Evolutionary conservation across 768 basidiomycete species (phyloP).

Genomic region (Russula brevipes): DNA sequence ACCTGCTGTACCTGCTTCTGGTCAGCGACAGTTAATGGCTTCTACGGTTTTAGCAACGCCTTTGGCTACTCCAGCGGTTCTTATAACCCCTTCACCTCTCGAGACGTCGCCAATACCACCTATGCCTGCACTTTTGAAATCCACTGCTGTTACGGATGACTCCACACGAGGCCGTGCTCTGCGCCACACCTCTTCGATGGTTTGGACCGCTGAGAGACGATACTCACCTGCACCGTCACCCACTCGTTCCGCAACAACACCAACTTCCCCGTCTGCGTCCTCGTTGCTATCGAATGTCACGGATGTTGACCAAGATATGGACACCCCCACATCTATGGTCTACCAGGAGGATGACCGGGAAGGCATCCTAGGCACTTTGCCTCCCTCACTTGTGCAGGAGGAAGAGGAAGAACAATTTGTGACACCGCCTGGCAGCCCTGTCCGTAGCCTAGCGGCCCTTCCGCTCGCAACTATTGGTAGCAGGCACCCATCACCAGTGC

Average conservation of each 20-base stretch:
- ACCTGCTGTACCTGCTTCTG: background rate
- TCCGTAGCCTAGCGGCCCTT: conserved; percentile 7
- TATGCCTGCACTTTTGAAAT: background rate
- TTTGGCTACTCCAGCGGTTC: background rate
- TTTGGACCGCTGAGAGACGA: conserved; percentile 10
- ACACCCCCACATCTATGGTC: background rate
- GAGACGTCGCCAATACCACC: background rate
- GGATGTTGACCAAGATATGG: background rate
- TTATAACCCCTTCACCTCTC: background rate
- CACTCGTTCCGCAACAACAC: conserved; percentile 7
- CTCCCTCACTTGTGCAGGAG: conserved; percentile 18
- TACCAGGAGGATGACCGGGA: conserved; percentile 9
- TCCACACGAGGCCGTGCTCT: conserved; percentile 15
- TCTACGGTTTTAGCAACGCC: conserved; percentile 1
- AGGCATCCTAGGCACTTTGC: background rate
- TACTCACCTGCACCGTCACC: conserved; percentile 17
- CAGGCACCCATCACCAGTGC: conserved; percentile 20
- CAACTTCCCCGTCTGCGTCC: conserved; percentile 11
- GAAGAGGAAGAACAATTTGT: conserved; percentile 21
- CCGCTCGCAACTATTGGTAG: conserved; percentile 1
- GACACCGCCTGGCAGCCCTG: conserved; percentile 22
- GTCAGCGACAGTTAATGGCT: background rate
- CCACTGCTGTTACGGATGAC: background rate
- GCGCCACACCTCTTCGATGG: conserved; percentile 11
- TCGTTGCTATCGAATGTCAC: conserved; percentile 11